A percentile compares a stretch with the other conserved stretches of the same genome.
Evolutionary conservation across 306 rosid species (phyloP).

Genomic region (Ceratonia siliqua): DNA sequence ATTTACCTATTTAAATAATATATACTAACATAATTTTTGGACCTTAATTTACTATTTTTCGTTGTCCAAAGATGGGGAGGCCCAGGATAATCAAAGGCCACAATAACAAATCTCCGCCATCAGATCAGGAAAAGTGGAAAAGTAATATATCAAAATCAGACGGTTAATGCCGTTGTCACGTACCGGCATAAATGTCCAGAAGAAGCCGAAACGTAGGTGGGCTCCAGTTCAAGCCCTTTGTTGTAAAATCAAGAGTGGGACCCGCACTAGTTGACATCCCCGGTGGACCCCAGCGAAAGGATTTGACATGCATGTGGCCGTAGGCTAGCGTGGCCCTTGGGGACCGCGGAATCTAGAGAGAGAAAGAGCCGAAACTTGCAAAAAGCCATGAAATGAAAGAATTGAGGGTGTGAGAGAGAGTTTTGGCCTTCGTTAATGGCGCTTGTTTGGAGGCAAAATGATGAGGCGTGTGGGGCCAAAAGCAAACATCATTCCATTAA

Average conservation of each 20-base stretch:
- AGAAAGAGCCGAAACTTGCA: slow-evolving; percentile 6
- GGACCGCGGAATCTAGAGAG: not conserved
- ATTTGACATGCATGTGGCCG: slow-evolving; percentile 29
- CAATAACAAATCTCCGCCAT: not conserved
- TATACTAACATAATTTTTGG: no score
- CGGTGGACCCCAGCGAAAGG: slow-evolving; percentile 35
- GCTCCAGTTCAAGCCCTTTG: slow-evolving; percentile 6
- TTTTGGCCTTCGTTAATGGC: slow-evolving; percentile 59
- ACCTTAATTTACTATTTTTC: no score
- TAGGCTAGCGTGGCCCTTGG: slow-evolving; percentile 22
- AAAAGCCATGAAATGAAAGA: slow-evolving; percentile 12
- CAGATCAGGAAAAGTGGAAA: not conserved
- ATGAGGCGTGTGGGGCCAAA: slow-evolving; percentile 55
- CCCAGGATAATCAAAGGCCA: not conserved
- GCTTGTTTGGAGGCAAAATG: slow-evolving; percentile 63
- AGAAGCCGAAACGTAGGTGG: slow-evolving; percentile 29
- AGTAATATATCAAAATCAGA: not conserved
- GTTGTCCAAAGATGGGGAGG: not conserved
- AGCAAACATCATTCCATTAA: slow-evolving; percentile 41
- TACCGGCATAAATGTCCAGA: not conserved
- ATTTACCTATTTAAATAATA: no score
- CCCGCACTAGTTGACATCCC: slow-evolving; percentile 27
- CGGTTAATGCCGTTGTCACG: not conserved
- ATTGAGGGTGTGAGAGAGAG: slow-evolving; percentile 23
- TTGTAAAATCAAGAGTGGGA: not conserved